These are phyloP conservation scores for Scheffersomyces quercinus DNA, from an alignment of 1,139 yeast genomes.

Conservation along the genomic window DNA sequence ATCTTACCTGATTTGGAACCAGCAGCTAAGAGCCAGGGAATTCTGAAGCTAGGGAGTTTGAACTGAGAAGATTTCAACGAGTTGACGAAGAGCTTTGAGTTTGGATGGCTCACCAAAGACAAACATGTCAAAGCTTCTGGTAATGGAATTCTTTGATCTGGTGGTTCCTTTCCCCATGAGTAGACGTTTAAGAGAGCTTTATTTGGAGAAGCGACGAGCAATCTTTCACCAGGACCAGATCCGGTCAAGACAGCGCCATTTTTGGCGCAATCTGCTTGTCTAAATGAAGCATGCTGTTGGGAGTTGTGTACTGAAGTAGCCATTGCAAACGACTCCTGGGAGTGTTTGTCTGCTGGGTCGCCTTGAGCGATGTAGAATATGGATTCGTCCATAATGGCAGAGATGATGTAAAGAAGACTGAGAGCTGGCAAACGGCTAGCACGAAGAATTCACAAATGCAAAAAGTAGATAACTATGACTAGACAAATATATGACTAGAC, in stretches of 20 bases:
- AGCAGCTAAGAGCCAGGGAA: conserved; percentile 73
- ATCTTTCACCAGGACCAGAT: conserved; percentile 42
- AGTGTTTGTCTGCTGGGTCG: conserved; percentile 45
- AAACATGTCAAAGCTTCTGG: conserved; percentile 77
- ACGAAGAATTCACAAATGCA: too few relatives aligned
- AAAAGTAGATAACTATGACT: too few relatives aligned
- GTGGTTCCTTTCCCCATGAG: conserved; percentile 74
- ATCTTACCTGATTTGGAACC: conserved; percentile 73
- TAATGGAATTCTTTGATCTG: conserved; percentile 79
- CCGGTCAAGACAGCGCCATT: conserved; percentile 51
- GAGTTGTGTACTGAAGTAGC: conserved; percentile 53
- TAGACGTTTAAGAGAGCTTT: conserved; percentile 79
- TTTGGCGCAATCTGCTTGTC: conserved; percentile 52
- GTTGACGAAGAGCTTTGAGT: conserved; percentile 6
- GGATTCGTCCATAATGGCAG: conserved; percentile 55
- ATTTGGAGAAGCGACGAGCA: conserved; percentile 62
- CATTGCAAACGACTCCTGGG: conserved; percentile 50
- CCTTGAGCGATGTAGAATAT: conserved; percentile 58
- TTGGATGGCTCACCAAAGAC: conserved; percentile 45
- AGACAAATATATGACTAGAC: too few relatives aligned
- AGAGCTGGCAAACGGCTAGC: too few relatives aligned
- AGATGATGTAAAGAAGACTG: too few relatives aligned
- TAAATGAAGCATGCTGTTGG: conserved; percentile 49
- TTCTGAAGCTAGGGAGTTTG: conserved; percentile 35
- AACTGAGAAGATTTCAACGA: conserved; percentile 2